Evolutionary conservation across 768 basidiomycete genomes (phyloP).

Genomic region (Trametes coccinea): DNA sequence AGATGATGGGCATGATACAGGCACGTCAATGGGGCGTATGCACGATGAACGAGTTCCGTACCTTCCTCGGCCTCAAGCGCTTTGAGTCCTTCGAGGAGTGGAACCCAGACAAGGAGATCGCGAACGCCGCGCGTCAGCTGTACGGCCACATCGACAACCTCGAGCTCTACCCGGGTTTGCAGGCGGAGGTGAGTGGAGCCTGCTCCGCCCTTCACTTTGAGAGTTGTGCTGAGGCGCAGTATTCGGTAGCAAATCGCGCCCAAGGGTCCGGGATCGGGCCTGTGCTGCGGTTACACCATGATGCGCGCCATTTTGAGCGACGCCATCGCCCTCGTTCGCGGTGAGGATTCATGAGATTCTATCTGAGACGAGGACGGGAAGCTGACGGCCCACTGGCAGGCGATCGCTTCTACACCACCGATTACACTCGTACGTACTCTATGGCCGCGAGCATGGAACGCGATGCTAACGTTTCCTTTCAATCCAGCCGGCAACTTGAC

Average conservation of each 20-base stretch:
- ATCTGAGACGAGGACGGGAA: not conserved
- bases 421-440: conserved; percentile 65
- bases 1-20: conserved; percentile 58
- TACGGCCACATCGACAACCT: conserved; percentile 77
- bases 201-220: too few relatives aligned
- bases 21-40: conserved; percentile 52
- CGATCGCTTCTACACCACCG: conserved; percentile 76
- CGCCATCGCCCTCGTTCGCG: conserved; percentile 68
- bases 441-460: not conserved
- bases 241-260: conserved; percentile 30
- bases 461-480: not conserved
- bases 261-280: conserved; percentile 61
- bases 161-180: conserved; percentile 64
- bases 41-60: conserved; percentile 65
- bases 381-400: conserved; percentile 36
- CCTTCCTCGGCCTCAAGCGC: conserved; percentile 70
- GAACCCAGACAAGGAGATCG: conserved; percentile 62
- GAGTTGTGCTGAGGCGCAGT: too few relatives aligned
- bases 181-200: conserved; percentile 17
- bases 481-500: conserved; percentile 68
- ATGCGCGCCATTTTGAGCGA: conserved; percentile 83
- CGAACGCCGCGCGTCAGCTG: conserved; percentile 59
- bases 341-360: not conserved
- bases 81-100: conserved; percentile 68
- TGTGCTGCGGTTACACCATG: conserved; percentile 83